These are phyloP conservation scores for Penicillium cataractarum DNA, from an alignment of 495 filamentous ascomycete genomes.

Conservation along the genomic window DNA sequence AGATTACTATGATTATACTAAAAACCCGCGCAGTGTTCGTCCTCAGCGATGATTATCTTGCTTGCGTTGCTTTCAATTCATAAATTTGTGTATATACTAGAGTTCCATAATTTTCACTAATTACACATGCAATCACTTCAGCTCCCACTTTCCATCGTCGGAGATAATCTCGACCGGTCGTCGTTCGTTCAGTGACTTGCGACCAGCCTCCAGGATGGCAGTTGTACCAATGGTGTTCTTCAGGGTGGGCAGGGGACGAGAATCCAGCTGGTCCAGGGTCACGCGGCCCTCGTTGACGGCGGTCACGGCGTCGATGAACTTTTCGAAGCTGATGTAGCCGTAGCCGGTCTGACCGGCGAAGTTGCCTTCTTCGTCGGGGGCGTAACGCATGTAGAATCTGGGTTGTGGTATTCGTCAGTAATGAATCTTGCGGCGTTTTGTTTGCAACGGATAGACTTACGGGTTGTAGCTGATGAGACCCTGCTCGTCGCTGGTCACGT, in stretches of 20 bases:
- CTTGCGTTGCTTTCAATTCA: background rate
- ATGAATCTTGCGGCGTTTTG: background rate
- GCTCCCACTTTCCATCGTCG: constrained; percentile 65
- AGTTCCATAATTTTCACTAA: constrained; percentile 4
- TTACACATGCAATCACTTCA: constrained; percentile 57
- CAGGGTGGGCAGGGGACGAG: constrained; percentile 79
- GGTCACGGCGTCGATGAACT: constrained; percentile 87
- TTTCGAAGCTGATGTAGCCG: constrained; percentile 92
- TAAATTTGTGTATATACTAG: constrained; percentile 10
- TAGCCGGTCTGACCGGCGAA: constrained; percentile 91
- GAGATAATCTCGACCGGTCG: constrained; percentile 73
- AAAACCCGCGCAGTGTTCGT: no score
- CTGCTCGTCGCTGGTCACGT: constrained; percentile 80
- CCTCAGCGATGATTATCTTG: background rate
- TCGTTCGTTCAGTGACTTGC: constrained; percentile 78
- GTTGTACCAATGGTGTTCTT: constrained; percentile 88
- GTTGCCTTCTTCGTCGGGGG: constrained; percentile 93
- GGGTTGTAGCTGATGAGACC: constrained; percentile 85
- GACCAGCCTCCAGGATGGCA: constrained; percentile 86
- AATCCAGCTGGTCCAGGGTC: constrained; percentile 75
- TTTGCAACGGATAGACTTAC: constrained; percentile 22
- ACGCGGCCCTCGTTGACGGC: constrained; percentile 72
- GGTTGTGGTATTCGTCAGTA: background rate
- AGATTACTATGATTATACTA: no score
- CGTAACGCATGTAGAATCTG: constrained; percentile 93